A percentile compares a stretch with the other conserved stretches of the same genome.
phyloP scores from a whole-genome alignment of 345 rosid genomes.

The Isatis tinctoria region DNA sequence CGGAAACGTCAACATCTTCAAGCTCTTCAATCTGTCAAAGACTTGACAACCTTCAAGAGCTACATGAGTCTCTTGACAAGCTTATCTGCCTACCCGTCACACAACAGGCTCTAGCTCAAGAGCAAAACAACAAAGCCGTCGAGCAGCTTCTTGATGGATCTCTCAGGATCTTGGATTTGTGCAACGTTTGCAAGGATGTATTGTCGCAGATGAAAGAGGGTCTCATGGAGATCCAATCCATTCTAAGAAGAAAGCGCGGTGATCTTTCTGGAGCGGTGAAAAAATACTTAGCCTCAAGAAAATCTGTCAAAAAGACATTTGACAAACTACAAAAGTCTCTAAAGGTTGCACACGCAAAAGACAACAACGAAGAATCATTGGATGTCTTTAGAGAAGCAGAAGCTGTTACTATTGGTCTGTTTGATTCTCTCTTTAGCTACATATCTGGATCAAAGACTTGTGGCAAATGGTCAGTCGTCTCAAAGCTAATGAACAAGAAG shows the following conservation, averaged over 20 bases:
- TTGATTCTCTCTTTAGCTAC: constrained; percentile 34
- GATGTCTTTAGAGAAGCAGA: constrained; percentile 27
- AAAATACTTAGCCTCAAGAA: constrained; percentile 25
- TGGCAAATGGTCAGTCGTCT: constrained; percentile 9
- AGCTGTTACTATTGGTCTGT: not conserved
- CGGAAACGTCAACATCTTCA: constrained; percentile 30
- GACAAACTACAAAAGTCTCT: constrained; percentile 18
- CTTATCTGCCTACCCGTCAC: constrained; percentile 24
- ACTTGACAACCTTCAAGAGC: constrained; percentile 26
- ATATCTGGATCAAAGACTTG: constrained; percentile 21
- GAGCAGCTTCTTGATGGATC: constrained; percentile 39
- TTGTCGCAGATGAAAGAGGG: constrained; percentile 33
- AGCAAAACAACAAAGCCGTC: constrained; percentile 6
- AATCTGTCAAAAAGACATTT: constrained; percentile 12
- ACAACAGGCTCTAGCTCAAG: constrained; percentile 30
- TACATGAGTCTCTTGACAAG: constrained; percentile 29
- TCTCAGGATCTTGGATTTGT: constrained; percentile 31
- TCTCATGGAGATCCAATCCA: constrained; percentile 28
- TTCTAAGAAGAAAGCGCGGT: constrained; percentile 19
- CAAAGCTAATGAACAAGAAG: constrained; percentile 18
- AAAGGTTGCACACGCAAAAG: constrained; percentile 1
- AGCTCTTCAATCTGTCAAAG: constrained; percentile 20
- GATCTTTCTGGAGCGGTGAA: constrained; percentile 9
- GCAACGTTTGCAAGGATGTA: constrained; percentile 32
- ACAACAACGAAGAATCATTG: not conserved